phyloP scores from a whole-genome alignment of 371 early-diverging fungal genomes.

The Actinomortierella wolfii region DNA sequence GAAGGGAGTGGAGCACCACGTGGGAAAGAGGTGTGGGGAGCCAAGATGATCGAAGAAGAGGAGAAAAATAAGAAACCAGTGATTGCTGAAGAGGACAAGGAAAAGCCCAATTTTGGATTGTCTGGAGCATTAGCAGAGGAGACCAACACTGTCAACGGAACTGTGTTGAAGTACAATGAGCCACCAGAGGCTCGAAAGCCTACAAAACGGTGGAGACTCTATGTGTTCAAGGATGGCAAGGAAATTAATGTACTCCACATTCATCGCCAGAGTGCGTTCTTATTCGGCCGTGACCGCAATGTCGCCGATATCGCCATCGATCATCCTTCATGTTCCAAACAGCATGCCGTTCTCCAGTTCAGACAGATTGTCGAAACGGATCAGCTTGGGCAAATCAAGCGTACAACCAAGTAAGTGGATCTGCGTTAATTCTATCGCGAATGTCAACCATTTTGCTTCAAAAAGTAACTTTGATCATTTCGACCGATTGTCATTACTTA shows the following conservation, averaged over 20 bases:
- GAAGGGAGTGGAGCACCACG: conserved; percentile 41
- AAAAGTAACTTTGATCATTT: no score
- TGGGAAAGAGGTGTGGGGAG: conserved; percentile 43
- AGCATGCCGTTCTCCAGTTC: conserved; percentile 93
- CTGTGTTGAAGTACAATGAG: conserved; percentile 86
- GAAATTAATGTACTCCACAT: conserved; percentile 87
- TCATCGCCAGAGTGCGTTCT: conserved; percentile 84
- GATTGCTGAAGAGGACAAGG: conserved; percentile 51
- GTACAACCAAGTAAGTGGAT: conserved; percentile 54
- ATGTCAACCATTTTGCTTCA: no score
- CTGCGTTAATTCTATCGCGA: no score
- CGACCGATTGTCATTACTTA: no score
- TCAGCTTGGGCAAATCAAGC: conserved; percentile 41
- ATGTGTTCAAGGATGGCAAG: conserved; percentile 91
- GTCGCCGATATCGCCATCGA: conserved; percentile 92
- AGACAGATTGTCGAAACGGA: conserved; percentile 61
- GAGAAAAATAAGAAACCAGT: conserved; percentile 39
- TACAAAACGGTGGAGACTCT: conserved; percentile 75
- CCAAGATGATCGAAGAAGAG: conserved; percentile 40
- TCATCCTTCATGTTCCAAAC: conserved; percentile 85
- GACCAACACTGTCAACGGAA: conserved; percentile 83
- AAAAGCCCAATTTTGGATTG: conserved; percentile 78
- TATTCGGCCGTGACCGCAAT: conserved; percentile 88
- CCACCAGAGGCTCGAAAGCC: conserved; percentile 91
- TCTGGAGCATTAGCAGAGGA: conserved; percentile 89